phyloP scores from a whole-genome alignment of 345 rosid species.

The Corchorus olitorius region DNA sequence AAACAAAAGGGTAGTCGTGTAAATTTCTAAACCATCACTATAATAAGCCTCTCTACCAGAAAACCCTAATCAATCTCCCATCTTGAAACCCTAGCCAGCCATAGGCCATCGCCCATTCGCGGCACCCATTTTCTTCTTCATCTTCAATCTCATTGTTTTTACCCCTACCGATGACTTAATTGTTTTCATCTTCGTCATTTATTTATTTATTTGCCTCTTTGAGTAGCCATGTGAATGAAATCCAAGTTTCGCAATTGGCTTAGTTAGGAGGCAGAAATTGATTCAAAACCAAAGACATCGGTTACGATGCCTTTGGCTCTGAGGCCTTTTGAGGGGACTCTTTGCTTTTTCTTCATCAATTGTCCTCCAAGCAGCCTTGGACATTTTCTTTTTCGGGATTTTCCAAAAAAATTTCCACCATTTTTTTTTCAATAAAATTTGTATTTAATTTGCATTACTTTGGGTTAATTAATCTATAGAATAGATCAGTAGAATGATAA shows the following conservation, averaged over 20 bases:
- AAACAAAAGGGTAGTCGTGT: neutral
- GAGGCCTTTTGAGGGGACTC: slow-evolving; percentile 35
- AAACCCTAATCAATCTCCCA: slow-evolving; percentile 2
- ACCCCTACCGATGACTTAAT: neutral
- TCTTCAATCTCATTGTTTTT: neutral
- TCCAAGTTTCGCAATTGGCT: slow-evolving; percentile 24
- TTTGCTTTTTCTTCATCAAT: neutral
- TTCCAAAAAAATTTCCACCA: too few species aligned
- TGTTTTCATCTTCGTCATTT: neutral
- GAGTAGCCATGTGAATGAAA: slow-evolving; percentile 39
- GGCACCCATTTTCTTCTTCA: neutral
- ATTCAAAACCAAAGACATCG: neutral
- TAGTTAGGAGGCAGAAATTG: slow-evolving; percentile 41
- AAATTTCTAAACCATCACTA: neutral
- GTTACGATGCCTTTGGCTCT: slow-evolving; percentile 7
- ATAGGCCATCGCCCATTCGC: too few species aligned
- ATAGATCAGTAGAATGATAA: neutral
- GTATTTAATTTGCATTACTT: neutral
- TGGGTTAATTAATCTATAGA: neutral
- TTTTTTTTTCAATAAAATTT: neutral
- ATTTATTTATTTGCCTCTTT: slow-evolving; percentile 29
- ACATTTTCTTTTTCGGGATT: slow-evolving; percentile 20
- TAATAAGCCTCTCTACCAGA: neutral
- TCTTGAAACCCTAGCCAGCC: neutral
- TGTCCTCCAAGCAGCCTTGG: slow-evolving; percentile 34